Conservation (phyloP, 441 rosid genomes). For the Corymbia calophylla region DNA sequence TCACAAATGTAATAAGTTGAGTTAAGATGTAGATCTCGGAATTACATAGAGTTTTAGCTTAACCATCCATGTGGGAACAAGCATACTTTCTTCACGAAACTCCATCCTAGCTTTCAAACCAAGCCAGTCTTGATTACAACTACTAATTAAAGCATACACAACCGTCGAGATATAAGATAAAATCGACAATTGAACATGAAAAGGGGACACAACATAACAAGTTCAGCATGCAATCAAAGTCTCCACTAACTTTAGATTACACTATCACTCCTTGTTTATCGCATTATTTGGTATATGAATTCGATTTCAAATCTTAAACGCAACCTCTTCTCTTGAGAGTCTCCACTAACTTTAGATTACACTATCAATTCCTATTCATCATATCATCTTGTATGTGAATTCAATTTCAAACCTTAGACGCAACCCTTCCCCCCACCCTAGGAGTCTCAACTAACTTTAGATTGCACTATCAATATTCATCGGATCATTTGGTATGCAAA, state of each 20-base stretch:
- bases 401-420: not conserved
- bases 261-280: fast-evolving
- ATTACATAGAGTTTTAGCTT: too few relatives aligned
- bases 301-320: not conserved
- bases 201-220: not conserved
- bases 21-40: not conserved
- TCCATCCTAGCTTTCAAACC: not conserved
- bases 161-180: too few relatives aligned
- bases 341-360: not conserved
- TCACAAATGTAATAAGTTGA: not conserved
- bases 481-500: not conserved
- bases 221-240: not conserved
- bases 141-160: not conserved
- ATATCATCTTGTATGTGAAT: not conserved
- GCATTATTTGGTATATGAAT: not conserved
- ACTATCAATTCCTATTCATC: fast-evolving
- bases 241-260: not conserved
- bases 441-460: not conserved
- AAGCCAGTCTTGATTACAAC: too few relatives aligned
- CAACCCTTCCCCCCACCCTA: too few relatives aligned
- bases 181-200: too few relatives aligned
- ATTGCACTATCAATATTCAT: fast-evolving
- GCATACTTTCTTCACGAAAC: not conserved
- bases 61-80: not conserved
- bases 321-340: too few relatives aligned